These are phyloP conservation scores for Venturia effusa DNA, from an alignment of 2,329 filamentous ascomycete genomes.

Conservation along the genomic window DNA sequence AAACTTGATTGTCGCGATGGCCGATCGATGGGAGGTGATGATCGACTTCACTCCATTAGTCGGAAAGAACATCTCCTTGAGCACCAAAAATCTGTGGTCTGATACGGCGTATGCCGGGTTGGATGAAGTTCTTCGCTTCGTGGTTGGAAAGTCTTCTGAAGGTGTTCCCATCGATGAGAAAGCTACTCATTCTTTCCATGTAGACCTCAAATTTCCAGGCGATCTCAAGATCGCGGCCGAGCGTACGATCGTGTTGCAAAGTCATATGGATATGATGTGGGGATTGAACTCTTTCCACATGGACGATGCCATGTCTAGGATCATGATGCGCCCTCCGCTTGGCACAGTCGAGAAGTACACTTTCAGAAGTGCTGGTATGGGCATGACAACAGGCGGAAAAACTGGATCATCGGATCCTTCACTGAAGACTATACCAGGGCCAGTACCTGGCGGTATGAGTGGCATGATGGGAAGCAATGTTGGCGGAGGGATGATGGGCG, in stretches of 20 bases:
- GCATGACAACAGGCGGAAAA: neutral
- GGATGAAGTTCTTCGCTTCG: slow-evolving; percentile 28
- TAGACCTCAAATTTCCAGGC: slow-evolving; percentile 5
- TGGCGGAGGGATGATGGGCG: neutral
- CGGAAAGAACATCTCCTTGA: slow-evolving; percentile 36
- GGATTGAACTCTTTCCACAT: slow-evolving; percentile 7
- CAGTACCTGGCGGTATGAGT: neutral
- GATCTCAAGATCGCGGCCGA: neutral
- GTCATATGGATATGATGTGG: slow-evolving; percentile 7
- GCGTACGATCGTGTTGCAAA: neutral
- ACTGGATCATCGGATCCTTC: slow-evolving; percentile 2
- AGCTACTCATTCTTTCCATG: neutral
- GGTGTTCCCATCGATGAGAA: slow-evolving; percentile 12
- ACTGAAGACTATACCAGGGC: neutral
- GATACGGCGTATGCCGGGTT: slow-evolving; percentile 41
- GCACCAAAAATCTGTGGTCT: slow-evolving; percentile 32
- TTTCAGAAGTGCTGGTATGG: slow-evolving; percentile 10
- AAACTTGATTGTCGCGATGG: slow-evolving; percentile 40
- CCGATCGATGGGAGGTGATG: slow-evolving; percentile 48
- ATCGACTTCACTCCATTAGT: slow-evolving; percentile 42
- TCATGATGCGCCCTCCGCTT: slow-evolving; percentile 6
- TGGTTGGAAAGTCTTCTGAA: slow-evolving; percentile 29
- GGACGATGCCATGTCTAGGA: slow-evolving; percentile 9
- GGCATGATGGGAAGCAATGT: neutral
- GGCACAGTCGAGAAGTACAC: slow-evolving; percentile 6